A percentile compares a stretch with the other conserved stretches of the same genome.
Evolutionary conservation across 2,329 filamentous ascomycete species (phyloP).

Genomic region (Neobulgaria alba): DNA sequence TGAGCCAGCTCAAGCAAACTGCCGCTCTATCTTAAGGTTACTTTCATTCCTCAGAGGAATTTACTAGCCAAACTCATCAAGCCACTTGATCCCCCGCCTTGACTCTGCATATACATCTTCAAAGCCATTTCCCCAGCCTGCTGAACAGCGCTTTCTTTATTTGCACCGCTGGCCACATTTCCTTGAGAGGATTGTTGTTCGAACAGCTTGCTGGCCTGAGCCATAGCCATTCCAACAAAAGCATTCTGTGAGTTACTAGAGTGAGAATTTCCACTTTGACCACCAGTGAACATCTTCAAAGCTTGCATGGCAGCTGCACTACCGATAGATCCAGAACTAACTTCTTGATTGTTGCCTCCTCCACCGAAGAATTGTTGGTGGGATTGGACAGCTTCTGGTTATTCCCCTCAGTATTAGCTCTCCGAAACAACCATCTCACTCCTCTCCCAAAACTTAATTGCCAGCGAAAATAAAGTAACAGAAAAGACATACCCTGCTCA

Average conservation of each 20-base stretch:
- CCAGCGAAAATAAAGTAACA: too few relatives aligned
- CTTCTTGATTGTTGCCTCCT: constrained; percentile 34
- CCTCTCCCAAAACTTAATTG: too few relatives aligned
- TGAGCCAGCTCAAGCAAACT: too few relatives aligned
- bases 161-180: constrained; percentile 47
- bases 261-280: constrained; percentile 36
- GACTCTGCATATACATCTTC: constrained; percentile 83
- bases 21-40: too few relatives aligned
- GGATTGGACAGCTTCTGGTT: constrained; percentile 62
- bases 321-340: constrained; percentile 50
- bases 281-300: constrained; percentile 66
- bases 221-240: constrained; percentile 81
- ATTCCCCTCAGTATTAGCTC: constrained; percentile 5
- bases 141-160: constrained; percentile 73
- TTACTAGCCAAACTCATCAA: constrained; percentile 50
- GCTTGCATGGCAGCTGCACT: constrained; percentile 73
- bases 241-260: constrained; percentile 58
- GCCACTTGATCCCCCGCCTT: constrained; percentile 40
- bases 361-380: constrained; percentile 66
- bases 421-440: too few relatives aligned
- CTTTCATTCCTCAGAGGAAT: constrained; percentile 39
- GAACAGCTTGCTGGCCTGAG: constrained; percentile 69
- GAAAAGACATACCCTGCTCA: constrained; percentile 43
- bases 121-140: constrained; percentile 78
- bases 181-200: constrained; percentile 48